These are phyloP conservation scores for Kodamaea arcana DNA, from an alignment of 1,139 yeast genomes.

Conservation along the genomic window DNA sequence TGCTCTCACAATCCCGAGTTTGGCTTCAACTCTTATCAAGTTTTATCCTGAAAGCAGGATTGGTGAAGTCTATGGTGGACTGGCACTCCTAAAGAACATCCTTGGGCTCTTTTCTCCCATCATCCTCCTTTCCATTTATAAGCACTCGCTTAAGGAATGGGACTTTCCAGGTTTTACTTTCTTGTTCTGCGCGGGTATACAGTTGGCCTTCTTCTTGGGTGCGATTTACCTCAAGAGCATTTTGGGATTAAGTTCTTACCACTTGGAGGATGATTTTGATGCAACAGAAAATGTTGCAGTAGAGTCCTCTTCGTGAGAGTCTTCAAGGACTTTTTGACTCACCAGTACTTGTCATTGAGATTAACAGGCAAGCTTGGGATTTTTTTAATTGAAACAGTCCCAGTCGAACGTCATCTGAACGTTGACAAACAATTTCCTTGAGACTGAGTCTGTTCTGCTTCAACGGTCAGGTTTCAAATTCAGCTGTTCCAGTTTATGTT, in stretches of 20 bases:
- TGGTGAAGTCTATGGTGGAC: conserved; percentile 52
- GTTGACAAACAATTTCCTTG: too few species aligned
- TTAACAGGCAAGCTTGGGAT: too few species aligned
- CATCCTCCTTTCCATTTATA: conserved; percentile 35
- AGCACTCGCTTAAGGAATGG: conserved; percentile 7
- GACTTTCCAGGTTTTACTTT: conserved; percentile 9
- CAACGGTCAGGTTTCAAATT: too few species aligned
- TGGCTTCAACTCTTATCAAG: conserved; percentile 49
- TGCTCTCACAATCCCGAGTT: conserved; percentile 38
- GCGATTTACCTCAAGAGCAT: background rate
- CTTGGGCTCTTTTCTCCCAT: conserved; percentile 37
- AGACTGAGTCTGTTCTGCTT: too few species aligned
- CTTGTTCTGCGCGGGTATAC: conserved; percentile 4
- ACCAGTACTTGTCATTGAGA: too few species aligned
- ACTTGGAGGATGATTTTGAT: too few species aligned
- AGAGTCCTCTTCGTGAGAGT: too few species aligned
- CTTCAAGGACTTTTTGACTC: too few species aligned
- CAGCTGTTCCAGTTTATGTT: too few species aligned
- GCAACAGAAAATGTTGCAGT: background rate
- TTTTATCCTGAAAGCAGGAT: conserved; percentile 42
- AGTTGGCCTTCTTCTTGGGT: background rate
- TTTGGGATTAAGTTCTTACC: conserved; percentile 1
- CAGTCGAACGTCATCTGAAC: too few species aligned
- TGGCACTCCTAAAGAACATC: conserved; percentile 41
- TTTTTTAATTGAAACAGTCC: too few species aligned